A percentile compares a stretch with the other conserved stretches of the same genome.
phyloP scores from a whole-genome alignment of 169 alveolate genomes.

The Cryptosporidium viatorum region DNA sequence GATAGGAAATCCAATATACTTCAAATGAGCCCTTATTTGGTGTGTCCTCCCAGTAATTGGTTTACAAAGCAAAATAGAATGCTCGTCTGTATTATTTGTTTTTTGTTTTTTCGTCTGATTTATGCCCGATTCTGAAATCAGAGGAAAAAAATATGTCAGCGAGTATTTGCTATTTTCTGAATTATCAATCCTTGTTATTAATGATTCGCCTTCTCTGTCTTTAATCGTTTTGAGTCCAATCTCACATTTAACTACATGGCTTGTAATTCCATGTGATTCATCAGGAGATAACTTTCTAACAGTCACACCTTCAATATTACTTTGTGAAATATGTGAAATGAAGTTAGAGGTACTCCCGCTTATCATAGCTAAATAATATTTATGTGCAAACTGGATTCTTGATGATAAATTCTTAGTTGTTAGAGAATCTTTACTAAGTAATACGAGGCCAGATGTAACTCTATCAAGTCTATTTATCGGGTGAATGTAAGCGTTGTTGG shows the following conservation, averaged over 20 bases:
- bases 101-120: conserved; percentile 77
- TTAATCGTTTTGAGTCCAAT: conserved; percentile 62
- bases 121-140: conserved; percentile 27
- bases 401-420: conserved; percentile 82
- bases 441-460: conserved; percentile 91
- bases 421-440: conserved; percentile 85
- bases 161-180: conserved; percentile 13
- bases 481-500: conserved; percentile 73
- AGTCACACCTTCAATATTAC: conserved; percentile 6
- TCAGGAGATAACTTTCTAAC: neutral
- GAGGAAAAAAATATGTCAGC: conserved; percentile 66
- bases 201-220: conserved; percentile 75
- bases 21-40: conserved; percentile 96
- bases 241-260: conserved; percentile 76
- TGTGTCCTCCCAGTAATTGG: conserved; percentile 98
- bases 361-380: conserved; percentile 85
- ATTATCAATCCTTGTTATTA: conserved; percentile 27
- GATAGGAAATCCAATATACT: conserved; percentile 92
- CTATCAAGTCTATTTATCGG: conserved; percentile 92
- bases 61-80: conserved; percentile 90
- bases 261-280: conserved; percentile 35
- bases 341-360: conserved; percentile 81
- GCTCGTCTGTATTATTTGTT: conserved; percentile 84
- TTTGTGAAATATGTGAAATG: neutral
- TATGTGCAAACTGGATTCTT: conserved; percentile 78